Conservation (phyloP, 2,329 filamentous ascomycete species). For the Aureobasidium sp. region DNA sequence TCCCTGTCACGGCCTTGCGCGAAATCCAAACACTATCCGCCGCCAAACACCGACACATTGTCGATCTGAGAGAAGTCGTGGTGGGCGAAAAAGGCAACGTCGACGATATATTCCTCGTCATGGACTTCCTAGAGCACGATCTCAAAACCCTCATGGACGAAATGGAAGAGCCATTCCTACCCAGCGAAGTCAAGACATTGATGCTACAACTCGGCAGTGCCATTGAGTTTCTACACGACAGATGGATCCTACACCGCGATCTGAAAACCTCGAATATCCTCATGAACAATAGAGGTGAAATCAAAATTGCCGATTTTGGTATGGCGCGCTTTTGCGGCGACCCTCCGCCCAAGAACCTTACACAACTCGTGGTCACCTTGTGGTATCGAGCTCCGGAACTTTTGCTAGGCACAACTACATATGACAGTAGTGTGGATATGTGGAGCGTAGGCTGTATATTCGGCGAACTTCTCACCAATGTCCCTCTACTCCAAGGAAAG, state of each 20-base stretch:
- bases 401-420: constrained; percentile 80
- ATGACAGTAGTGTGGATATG: constrained; percentile 85
- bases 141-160: constrained; percentile 93
- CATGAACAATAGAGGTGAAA: constrained; percentile 89
- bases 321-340: constrained; percentile 88
- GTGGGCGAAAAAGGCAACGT: constrained; percentile 29
- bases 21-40: constrained; percentile 94
- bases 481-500: constrained; percentile 85
- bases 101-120: constrained; percentile 86
- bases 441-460: constrained; percentile 99
- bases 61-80: constrained; percentile 85
- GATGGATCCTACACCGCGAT: constrained; percentile 94
- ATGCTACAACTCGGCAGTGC: constrained; percentile 85
- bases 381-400: constrained; percentile 98
- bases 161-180: constrained; percentile 94
- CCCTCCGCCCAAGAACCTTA: constrained; percentile 78
- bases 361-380: constrained; percentile 93
- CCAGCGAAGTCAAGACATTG: constrained; percentile 92
- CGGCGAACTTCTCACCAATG: constrained; percentile 85
- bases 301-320: constrained; percentile 96
- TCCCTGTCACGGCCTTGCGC: constrained; percentile 91
- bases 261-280: constrained; percentile 97
- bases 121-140: constrained; percentile 98
- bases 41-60: constrained; percentile 84
- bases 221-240: constrained; percentile 91